These are phyloP conservation scores for Stephanodiscus triporus DNA, from an alignment of 108 stramenopile species.

Conservation along the genomic window DNA sequence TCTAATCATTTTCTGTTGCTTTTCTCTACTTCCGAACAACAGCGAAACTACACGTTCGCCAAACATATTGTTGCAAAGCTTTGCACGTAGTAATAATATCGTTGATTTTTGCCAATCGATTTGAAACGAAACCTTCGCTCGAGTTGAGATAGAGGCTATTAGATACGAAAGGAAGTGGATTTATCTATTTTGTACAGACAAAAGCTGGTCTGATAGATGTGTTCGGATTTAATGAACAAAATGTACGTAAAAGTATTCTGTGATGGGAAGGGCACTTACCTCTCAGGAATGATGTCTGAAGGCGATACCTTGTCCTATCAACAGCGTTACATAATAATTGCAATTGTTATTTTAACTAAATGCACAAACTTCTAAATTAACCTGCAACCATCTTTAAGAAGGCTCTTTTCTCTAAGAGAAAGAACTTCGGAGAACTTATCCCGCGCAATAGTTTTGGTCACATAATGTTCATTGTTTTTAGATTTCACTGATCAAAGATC, in stretches of 20 bases:
- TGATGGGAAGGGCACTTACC: not conserved
- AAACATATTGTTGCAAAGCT: slow-evolving; percentile 89
- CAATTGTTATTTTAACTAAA: too few relatives aligned
- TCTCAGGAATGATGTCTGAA: too few relatives aligned
- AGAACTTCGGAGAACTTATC: too few relatives aligned
- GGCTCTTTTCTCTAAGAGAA: too few relatives aligned
- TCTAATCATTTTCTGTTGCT: slow-evolving; percentile 4
- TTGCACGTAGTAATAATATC: slow-evolving; percentile 19
- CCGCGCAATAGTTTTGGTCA: too few relatives aligned
- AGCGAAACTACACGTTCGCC: slow-evolving; percentile 88
- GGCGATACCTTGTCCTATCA: not conserved
- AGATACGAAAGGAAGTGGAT: not conserved
- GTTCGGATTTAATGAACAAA: slow-evolving; percentile 37
- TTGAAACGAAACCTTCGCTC: not conserved
- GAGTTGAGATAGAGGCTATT: not conserved
- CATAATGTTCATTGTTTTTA: too few relatives aligned
- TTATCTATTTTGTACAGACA: slow-evolving; percentile 1
- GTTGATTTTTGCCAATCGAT: not conserved
- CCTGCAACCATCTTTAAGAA: too few relatives aligned
- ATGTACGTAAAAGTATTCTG: slow-evolving; percentile 13
- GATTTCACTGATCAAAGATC: too few relatives aligned
- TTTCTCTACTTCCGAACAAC: slow-evolving; percentile 1
- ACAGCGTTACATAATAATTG: too few relatives aligned
- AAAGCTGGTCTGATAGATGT: not conserved
- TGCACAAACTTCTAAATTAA: too few relatives aligned